Evolutionary conservation across 1,284 basidiomycete species (phyloP).

Genomic region (Athelia sp.): DNA sequence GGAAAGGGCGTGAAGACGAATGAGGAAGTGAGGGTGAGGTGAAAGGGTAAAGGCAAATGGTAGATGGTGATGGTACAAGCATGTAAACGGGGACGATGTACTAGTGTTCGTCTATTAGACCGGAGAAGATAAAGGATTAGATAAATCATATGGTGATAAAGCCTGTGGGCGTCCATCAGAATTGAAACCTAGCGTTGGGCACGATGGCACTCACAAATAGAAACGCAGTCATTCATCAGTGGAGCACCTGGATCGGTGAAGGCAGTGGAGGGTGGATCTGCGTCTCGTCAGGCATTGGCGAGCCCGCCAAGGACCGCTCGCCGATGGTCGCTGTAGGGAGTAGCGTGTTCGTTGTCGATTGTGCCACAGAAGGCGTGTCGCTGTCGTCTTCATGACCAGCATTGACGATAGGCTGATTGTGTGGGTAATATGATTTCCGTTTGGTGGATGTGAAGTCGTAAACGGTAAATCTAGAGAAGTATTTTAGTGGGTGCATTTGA

Average conservation of each 20-base stretch:
- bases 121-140: too few relatives aligned
- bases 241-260: slow-evolving; percentile 1
- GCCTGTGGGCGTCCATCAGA: too few relatives aligned
- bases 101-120: too few relatives aligned
- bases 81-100: too few relatives aligned
- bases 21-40: too few relatives aligned
- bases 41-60: too few relatives aligned
- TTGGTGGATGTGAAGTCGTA: slow-evolving; percentile 84
- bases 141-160: too few relatives aligned
- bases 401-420: slow-evolving; percentile 62
- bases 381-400: slow-evolving; percentile 39
- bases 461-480: slow-evolving; percentile 57
- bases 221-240: too few relatives aligned
- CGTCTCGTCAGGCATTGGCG: slow-evolving; percentile 30
- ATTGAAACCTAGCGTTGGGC: too few relatives aligned
- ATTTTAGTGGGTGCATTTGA: background rate
- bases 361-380: slow-evolving; percentile 21
- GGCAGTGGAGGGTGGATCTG: slow-evolving; percentile 13
- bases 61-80: too few relatives aligned
- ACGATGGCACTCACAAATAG: too few relatives aligned
- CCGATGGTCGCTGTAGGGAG: slow-evolving; percentile 31
- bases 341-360: slow-evolving; percentile 37
- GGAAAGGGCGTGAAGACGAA: too few relatives aligned
- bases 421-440: slow-evolving; percentile 77
- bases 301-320: slow-evolving; percentile 49